Percentiles rank a stretch among this genome's conserved stretches.
These are phyloP conservation scores for Lablab purpureus DNA, from an alignment of 306 rosid species.

Conservation along the genomic window DNA sequence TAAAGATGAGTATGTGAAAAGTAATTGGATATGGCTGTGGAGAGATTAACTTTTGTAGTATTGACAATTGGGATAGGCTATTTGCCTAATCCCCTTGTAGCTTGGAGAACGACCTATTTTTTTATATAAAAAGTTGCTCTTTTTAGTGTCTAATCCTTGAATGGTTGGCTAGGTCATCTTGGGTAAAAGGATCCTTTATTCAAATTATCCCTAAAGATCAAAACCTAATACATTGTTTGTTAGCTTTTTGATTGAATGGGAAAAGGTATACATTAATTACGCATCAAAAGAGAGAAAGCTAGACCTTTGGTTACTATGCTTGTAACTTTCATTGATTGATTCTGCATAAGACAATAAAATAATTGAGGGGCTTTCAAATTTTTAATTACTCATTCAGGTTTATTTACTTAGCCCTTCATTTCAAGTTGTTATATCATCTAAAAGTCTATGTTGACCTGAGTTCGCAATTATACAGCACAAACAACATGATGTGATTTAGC, in stretches of 20 bases:
- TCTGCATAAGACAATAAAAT: slow-evolving; percentile 20
- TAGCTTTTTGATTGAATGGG: slow-evolving; percentile 1
- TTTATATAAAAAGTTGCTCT: slow-evolving; percentile 1
- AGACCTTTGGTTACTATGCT: slow-evolving; percentile 15
- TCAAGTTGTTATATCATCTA: background rate
- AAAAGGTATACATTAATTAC: slow-evolving; percentile 30
- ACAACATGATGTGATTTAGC: background rate
- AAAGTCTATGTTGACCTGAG: background rate
- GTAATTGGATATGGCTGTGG: background rate
- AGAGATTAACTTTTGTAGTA: slow-evolving; percentile 10
- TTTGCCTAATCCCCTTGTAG: slow-evolving; percentile 16
- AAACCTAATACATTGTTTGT: slow-evolving; percentile 26
- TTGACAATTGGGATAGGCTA: slow-evolving; percentile 33
- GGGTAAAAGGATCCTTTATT: slow-evolving; percentile 10
- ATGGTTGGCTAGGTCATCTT: slow-evolving; percentile 41
- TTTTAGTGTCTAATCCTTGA: background rate
- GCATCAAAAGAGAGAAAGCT: slow-evolving; percentile 10
- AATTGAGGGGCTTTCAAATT: background rate
- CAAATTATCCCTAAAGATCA: slow-evolving; percentile 8
- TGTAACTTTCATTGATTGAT: slow-evolving; percentile 20
- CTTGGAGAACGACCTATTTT: slow-evolving; percentile 16
- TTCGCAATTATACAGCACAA: background rate
- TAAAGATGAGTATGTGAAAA: slow-evolving; percentile 40
- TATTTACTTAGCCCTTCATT: background rate
- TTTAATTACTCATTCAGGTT: background rate